A percentile compares a stretch with the other conserved stretches of the same genome.
phyloP scores from a whole-genome alignment of 108 stramenopile genomes.

The Cyclotella kingstonii region DNA sequence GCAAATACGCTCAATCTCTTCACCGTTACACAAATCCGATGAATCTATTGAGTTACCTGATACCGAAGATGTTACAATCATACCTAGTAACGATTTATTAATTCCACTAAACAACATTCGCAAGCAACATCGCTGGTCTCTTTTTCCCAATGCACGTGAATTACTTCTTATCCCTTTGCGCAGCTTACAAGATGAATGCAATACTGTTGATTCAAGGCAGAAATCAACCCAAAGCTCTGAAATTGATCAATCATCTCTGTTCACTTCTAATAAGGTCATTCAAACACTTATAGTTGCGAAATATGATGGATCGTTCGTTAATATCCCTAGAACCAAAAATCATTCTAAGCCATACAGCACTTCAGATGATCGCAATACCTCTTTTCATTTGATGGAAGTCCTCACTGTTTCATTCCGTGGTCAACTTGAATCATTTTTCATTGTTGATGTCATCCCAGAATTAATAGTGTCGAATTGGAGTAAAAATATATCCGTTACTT shows the following conservation, averaged over 20 bases:
- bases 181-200: constrained; percentile 1
- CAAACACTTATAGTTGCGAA: constrained; percentile 34
- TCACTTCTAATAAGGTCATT: constrained; percentile 18
- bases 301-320: constrained; percentile 26
- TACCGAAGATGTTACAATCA: constrained; percentile 3
- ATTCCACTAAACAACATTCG: constrained; percentile 22
- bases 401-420: constrained; percentile 41
- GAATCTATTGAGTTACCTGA: not conserved
- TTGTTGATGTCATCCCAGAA: constrained; percentile 17
- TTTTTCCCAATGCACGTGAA: constrained; percentile 32
- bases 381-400: constrained; percentile 10
- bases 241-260: not conserved
- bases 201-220: not conserved
- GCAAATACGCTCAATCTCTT: not conserved
- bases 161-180: constrained; percentile 13
- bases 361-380: not conserved
- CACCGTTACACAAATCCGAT: constrained; percentile 5
- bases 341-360: not conserved
- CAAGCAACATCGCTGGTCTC: constrained; percentile 1
- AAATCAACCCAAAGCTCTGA: not conserved
- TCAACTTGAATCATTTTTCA: constrained; percentile 15
- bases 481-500: not conserved
- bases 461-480: not conserved
- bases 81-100: too few species aligned
- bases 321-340: constrained; percentile 4